Evolutionary conservation across 306 rosid genomes (phyloP).

Genomic region (Corylus heterophylla): DNA sequence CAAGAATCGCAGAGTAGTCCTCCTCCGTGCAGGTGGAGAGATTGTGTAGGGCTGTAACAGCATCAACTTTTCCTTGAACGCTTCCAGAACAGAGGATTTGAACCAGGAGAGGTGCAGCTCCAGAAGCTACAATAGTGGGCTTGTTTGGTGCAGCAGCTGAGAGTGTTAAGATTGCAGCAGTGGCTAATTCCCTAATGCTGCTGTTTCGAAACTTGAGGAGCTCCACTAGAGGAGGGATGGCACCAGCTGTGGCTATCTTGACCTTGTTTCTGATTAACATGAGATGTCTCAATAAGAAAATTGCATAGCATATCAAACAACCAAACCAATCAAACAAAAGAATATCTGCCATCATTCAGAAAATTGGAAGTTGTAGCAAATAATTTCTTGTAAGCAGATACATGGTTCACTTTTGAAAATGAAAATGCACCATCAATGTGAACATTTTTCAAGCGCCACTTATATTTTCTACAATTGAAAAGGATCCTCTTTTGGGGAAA

Average conservation of each 20-base stretch:
- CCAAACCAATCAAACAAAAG: slow-evolving; percentile 4
- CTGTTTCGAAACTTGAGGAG: slow-evolving; percentile 66
- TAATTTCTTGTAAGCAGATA: not conserved
- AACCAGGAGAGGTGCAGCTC: slow-evolving; percentile 82
- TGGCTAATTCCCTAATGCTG: slow-evolving; percentile 68
- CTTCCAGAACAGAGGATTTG: slow-evolving; percentile 82
- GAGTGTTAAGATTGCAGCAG: slow-evolving; percentile 83
- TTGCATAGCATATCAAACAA: slow-evolving; percentile 19
- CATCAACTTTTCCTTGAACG: slow-evolving; percentile 84
- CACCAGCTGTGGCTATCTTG: slow-evolving; percentile 78
- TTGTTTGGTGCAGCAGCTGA: slow-evolving; percentile 81
- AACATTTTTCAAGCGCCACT: not conserved
- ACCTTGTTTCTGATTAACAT: slow-evolving; percentile 71
- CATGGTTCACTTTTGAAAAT: slow-evolving; percentile 7
- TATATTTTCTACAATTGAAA: slow-evolving; percentile 7
- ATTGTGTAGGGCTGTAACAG: slow-evolving; percentile 77
- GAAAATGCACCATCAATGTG: not conserved
- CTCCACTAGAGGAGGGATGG: slow-evolving; percentile 76
- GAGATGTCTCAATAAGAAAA: slow-evolving; percentile 32
- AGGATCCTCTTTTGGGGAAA: slow-evolving; percentile 1
- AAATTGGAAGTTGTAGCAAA: not conserved
- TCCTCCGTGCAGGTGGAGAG: slow-evolving; percentile 60
- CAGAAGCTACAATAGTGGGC: slow-evolving; percentile 70
- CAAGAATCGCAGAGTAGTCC: slow-evolving; percentile 53
- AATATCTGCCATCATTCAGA: not conserved